These are phyloP conservation scores for Gnaphalium uliginosum DNA, from an alignment of 129 eudicot species.

Conservation along the genomic window DNA sequence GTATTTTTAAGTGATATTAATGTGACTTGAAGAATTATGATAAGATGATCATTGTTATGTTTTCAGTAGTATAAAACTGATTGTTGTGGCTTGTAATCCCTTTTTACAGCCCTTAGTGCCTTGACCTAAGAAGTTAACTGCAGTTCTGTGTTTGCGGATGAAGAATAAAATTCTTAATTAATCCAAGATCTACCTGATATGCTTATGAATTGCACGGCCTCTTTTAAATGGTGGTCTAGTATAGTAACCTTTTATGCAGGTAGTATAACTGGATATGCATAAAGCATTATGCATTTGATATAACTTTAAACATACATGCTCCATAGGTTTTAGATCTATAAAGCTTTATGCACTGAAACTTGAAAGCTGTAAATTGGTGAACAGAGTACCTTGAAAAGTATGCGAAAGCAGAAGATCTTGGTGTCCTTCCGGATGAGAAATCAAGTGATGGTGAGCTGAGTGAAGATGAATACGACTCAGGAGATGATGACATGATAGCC, in stretches of 20 bases:
- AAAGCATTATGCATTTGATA: background rate
- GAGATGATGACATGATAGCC: constrained; percentile 77
- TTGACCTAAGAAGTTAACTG: background rate
- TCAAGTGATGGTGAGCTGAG: constrained; percentile 84
- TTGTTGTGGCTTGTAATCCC: background rate
- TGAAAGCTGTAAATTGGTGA: constrained; percentile 10
- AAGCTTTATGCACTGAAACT: background rate
- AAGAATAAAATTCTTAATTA: background rate
- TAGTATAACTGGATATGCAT: background rate
- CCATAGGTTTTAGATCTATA: background rate
- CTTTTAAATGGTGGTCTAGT: background rate
- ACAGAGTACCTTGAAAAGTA: constrained; percentile 81
- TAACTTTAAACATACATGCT: background rate
- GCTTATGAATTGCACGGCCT: background rate
- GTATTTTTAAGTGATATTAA: too few relatives aligned
- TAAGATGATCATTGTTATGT: background rate
- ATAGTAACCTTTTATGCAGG: background rate
- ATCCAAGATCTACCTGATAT: background rate
- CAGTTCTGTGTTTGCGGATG: background rate
- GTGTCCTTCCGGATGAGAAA: constrained; percentile 65
- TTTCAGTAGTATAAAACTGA: background rate
- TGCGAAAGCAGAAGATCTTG: constrained; percentile 85
- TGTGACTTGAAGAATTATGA: too few relatives aligned
- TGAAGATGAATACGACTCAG: constrained; percentile 67
- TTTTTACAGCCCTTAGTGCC: background rate